Conservation (phyloP, 2,329 filamentous ascomycete genomes). For the Claviceps sp. region DNA sequence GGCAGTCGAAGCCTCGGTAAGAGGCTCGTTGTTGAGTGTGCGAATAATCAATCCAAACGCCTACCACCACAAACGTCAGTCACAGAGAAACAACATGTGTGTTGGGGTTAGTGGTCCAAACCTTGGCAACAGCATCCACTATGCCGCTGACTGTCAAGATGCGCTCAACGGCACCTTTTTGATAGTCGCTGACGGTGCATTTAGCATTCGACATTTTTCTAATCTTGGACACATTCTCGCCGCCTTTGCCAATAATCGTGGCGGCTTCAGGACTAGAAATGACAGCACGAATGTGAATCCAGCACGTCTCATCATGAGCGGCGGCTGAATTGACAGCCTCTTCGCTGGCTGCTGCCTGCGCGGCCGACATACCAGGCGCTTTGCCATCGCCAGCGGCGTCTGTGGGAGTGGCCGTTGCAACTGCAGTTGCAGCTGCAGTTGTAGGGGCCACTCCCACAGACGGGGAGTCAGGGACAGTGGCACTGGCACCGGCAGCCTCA, state of each 20-base stretch:
- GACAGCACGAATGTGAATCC: slow-evolving; percentile 94
- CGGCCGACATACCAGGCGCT: slow-evolving; percentile 10
- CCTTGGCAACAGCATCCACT: slow-evolving; percentile 94
- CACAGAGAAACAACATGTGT: neutral
- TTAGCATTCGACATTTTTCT: slow-evolving; percentile 90
- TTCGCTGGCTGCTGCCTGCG: slow-evolving; percentile 15
- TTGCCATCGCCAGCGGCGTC: slow-evolving; percentile 15
- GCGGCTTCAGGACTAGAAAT: slow-evolving; percentile 96
- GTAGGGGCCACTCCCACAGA: too few relatives aligned
- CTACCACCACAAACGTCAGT: slow-evolving; percentile 30
- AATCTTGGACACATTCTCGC: slow-evolving; percentile 97
- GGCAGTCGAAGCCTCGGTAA: slow-evolving; percentile 74
- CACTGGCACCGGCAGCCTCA: too few relatives aligned
- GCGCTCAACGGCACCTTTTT: slow-evolving; percentile 90
- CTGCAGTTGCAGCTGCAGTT: too few relatives aligned
- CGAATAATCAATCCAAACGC: slow-evolving; percentile 97
- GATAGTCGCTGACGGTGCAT: slow-evolving; percentile 97
- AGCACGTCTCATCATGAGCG: slow-evolving; percentile 77
- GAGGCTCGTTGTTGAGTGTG: slow-evolving; percentile 91
- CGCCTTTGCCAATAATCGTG: slow-evolving; percentile 95
- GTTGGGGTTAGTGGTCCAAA: slow-evolving; percentile 24
- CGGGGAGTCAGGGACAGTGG: too few relatives aligned
- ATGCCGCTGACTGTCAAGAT: slow-evolving; percentile 94
- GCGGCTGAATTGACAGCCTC: slow-evolving; percentile 32
- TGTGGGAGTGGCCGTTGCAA: slow-evolving; percentile 14